These are phyloP conservation scores for Carpinus viminea DNA, from an alignment of 306 rosid species.

Conservation along the genomic window DNA sequence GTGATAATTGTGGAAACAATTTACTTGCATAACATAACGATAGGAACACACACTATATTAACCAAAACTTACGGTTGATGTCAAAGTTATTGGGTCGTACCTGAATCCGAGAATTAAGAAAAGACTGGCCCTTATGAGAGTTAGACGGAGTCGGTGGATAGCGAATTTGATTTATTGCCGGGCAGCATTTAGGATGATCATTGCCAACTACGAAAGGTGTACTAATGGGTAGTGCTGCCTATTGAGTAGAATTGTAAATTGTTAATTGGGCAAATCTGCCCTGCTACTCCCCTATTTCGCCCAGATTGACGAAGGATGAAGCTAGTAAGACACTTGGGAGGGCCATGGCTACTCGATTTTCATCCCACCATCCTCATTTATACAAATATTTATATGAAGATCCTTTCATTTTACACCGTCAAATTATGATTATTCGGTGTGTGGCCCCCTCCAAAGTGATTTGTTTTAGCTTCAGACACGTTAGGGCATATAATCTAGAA, in stretches of 20 bases:
- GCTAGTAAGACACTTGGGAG: background rate
- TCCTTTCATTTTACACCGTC: background rate
- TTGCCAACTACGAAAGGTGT: background rate
- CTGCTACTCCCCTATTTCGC: background rate
- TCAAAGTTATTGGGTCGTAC: background rate
- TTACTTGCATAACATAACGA: background rate
- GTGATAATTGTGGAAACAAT: background rate
- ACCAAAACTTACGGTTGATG: background rate
- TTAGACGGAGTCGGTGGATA: background rate
- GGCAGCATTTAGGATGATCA: background rate
- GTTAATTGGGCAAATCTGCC: background rate
- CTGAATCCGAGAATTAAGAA: background rate
- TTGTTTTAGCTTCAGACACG: background rate
- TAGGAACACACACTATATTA: background rate
- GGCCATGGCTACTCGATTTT: background rate
- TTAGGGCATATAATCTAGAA: background rate
- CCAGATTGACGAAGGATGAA: background rate
- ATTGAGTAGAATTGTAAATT: background rate
- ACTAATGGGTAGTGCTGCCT: background rate
- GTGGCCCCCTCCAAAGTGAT: background rate
- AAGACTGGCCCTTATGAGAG: background rate
- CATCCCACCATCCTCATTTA: background rate
- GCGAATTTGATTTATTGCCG: background rate
- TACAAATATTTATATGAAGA: background rate
- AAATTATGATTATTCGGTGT: background rate